These are phyloP conservation scores for Blakeslea trispora DNA, from an alignment of 371 early-diverging fungal genomes.

Conservation along the genomic window DNA sequence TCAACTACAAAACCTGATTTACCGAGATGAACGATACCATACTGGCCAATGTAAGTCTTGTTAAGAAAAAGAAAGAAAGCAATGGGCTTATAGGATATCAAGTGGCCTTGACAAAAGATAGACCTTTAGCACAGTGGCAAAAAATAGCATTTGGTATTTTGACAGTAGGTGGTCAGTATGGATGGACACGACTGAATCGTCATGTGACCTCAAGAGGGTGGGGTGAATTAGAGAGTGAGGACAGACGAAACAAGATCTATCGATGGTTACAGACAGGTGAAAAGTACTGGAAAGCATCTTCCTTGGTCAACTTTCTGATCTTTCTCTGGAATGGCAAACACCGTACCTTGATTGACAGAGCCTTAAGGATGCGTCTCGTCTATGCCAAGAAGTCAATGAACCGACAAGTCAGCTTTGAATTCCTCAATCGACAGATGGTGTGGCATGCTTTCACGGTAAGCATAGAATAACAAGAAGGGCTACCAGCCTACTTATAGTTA, in stretches of 20 bases:
- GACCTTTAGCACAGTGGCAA: constrained; percentile 60
- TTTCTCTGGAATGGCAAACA: constrained; percentile 86
- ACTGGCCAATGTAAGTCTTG: constrained; percentile 56
- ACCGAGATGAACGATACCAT: constrained; percentile 66
- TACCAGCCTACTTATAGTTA: background rate
- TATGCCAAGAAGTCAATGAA: constrained; percentile 75
- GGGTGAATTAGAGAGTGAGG: constrained; percentile 72
- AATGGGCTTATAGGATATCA: too few species aligned
- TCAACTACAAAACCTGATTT: constrained; percentile 71
- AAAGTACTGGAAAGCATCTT: constrained; percentile 61
- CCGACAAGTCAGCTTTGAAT: constrained; percentile 87
- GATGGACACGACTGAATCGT: constrained; percentile 65
- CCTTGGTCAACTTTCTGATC: constrained; percentile 78
- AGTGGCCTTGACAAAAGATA: constrained; percentile 53
- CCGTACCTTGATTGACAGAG: constrained; percentile 74
- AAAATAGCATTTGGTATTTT: constrained; percentile 60
- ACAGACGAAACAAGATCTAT: constrained; percentile 66
- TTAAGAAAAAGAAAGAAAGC: too few species aligned
- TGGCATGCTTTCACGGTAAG: constrained; percentile 93
- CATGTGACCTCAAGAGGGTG: constrained; percentile 72
- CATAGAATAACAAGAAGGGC: too few species aligned
- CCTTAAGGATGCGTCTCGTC: constrained; percentile 81
- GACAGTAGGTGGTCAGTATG: constrained; percentile 75
- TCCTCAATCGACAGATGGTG: constrained; percentile 90
- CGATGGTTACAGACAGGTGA: constrained; percentile 65